Evolutionary conservation across 2,329 filamentous ascomycete species (phyloP).

Genomic region (Diaporthe caulivora): DNA sequence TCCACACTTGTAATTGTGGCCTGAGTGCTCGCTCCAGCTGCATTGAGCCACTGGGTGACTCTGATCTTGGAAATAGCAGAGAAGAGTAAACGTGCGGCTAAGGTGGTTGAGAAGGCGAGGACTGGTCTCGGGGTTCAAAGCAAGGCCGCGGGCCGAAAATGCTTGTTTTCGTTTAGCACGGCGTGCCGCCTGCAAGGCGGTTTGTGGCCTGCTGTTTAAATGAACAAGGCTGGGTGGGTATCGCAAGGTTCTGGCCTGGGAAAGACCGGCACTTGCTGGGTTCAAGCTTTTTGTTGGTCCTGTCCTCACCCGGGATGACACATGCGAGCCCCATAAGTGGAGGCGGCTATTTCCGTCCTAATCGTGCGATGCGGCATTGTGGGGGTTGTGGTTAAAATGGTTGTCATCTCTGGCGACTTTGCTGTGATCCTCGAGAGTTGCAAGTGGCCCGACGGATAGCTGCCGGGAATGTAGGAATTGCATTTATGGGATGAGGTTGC

Average conservation of each 20-base stretch:
- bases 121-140: too few relatives aligned
- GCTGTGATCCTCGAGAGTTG: neutral
- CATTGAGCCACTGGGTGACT: neutral
- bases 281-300: constrained; percentile 4
- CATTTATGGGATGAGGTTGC: neutral
- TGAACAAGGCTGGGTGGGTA: neutral
- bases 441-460: neutral
- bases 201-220: neutral
- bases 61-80: neutral
- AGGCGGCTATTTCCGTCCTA: neutral
- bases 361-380: neutral
- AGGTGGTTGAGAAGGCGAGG: neutral
- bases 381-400: neutral
- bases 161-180: neutral
- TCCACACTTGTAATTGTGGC: neutral
- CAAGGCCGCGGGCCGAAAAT: constrained; percentile 7
- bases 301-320: neutral
- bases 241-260: neutral
- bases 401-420: neutral
- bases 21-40: neutral
- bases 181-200: neutral
- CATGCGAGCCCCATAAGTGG: neutral
- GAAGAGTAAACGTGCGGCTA: neutral
- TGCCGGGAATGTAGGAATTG: neutral
- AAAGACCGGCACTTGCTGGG: neutral